Evolutionary conservation across 345 rosid genomes (phyloP).

Genomic region (Leavenworthia alabamica): DNA sequence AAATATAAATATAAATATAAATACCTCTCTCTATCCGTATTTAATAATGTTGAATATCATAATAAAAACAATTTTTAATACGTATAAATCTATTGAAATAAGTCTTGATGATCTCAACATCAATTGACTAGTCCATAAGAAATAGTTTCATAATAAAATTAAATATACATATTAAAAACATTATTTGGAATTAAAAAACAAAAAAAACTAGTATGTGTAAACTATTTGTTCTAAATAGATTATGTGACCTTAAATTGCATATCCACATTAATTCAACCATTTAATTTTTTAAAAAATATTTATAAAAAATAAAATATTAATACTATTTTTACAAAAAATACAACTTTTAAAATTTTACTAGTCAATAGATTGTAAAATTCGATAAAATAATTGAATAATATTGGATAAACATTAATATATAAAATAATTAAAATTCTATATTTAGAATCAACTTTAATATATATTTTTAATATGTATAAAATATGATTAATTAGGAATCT

Average conservation of each 20-base stretch:
- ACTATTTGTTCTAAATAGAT: slow-evolving; percentile 8
- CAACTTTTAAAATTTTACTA: too few species aligned
- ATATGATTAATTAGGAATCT: too few species aligned
- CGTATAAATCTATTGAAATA: background rate
- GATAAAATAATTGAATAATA: too few species aligned
- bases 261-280: slow-evolving; percentile 10
- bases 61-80: background rate
- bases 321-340: too few species aligned
- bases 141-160: background rate
- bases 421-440: too few species aligned
- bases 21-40: background rate
- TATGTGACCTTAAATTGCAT: slow-evolving; percentile 20
- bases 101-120: slow-evolving; percentile 11
- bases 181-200: too few species aligned
- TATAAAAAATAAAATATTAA: too few species aligned
- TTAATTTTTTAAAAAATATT: too few species aligned
- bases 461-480: too few species aligned
- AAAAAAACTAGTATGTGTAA: background rate
- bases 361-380: too few species aligned
- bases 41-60: background rate
- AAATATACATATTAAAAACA: background rate
- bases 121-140: slow-evolving; percentile 5
- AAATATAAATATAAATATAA: background rate
- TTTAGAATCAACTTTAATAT: too few species aligned
- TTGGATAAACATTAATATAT: too few species aligned